Conservation (phyloP, 129 eudicot genomes). For the Chrysanthemum seticuspe region DNA sequence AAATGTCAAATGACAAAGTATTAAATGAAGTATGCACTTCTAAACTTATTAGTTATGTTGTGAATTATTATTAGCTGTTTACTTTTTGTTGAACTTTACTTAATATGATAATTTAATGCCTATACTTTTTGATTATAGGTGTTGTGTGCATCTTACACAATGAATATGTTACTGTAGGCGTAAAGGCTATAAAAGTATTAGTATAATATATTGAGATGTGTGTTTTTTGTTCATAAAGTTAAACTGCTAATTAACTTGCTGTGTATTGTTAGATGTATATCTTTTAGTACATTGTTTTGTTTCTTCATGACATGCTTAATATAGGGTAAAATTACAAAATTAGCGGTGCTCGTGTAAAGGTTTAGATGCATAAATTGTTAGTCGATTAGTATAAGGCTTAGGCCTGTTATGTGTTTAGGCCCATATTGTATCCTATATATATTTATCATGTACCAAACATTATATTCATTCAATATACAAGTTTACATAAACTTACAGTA, state of each 20-base stretch:
- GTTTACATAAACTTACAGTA: no score
- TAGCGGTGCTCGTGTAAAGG: slow-evolving; percentile 14
- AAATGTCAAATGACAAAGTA: no score
- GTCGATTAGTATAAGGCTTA: no score
- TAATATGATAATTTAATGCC: slow-evolving; percentile 4
- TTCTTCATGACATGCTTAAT: slow-evolving; percentile 14
- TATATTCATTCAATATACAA: no score
- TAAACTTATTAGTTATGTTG: not conserved
- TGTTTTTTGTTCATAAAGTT: not conserved
- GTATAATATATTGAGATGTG: not conserved
- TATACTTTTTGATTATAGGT: slow-evolving; percentile 18
- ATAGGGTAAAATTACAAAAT: not conserved
- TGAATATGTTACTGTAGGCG: slow-evolving; percentile 19
- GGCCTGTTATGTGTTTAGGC: no score
- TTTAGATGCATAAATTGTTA: slow-evolving; percentile 13
- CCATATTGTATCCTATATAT: no score
- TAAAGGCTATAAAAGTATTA: slow-evolving; percentile 26
- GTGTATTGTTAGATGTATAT: not conserved
- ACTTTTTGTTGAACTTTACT: slow-evolving; percentile 18
- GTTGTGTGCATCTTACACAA: slow-evolving; percentile 24
- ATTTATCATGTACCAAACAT: no score
- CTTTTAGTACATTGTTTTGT: slow-evolving; percentile 10
- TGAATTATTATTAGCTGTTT: not conserved
- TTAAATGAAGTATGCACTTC: no score
- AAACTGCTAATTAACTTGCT: not conserved